Conservation (phyloP, 129 eudicot genomes). For the Ambrosia artemisiifolia region DNA sequence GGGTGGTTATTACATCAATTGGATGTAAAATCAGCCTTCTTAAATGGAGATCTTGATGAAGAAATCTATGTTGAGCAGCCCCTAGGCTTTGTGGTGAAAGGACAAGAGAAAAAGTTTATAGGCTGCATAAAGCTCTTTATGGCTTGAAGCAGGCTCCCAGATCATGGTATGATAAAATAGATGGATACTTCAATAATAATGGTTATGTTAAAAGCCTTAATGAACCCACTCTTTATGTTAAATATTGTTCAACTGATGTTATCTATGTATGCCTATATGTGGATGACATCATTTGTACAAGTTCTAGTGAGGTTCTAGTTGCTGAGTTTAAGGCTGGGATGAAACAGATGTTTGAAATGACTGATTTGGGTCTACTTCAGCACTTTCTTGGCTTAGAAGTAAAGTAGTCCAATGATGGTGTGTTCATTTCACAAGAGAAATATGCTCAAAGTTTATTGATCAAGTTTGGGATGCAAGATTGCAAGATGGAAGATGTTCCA, state of each 20-base stretch:
- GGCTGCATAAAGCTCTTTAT: neutral
- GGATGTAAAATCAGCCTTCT: neutral
- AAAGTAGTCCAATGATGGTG: too few relatives aligned
- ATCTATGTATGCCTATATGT: neutral
- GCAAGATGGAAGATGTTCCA: too few relatives aligned
- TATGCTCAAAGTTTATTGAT: too few relatives aligned
- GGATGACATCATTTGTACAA: neutral
- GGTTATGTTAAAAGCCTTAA: neutral
- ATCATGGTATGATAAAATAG: neutral
- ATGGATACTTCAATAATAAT: too few relatives aligned
- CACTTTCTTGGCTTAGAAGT: too few relatives aligned
- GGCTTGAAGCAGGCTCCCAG: neutral
- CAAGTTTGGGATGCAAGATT: too few relatives aligned
- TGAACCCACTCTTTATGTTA: neutral
- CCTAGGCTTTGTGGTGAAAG: neutral
- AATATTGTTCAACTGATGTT: neutral
- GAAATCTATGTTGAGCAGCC: neutral
- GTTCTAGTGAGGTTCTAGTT: neutral
- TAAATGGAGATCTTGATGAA: neutral
- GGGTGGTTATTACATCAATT: neutral
- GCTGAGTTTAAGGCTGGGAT: too few relatives aligned
- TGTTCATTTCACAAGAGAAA: too few relatives aligned
- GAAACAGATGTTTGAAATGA: too few relatives aligned
- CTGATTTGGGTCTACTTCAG: too few relatives aligned
- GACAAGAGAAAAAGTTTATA: neutral